Evolutionary conservation across 2,329 filamentous ascomycete genomes (phyloP), one percentile per base, ranked within the genome.

Genomic region (Pochonia chlamydosporia): DNA sequence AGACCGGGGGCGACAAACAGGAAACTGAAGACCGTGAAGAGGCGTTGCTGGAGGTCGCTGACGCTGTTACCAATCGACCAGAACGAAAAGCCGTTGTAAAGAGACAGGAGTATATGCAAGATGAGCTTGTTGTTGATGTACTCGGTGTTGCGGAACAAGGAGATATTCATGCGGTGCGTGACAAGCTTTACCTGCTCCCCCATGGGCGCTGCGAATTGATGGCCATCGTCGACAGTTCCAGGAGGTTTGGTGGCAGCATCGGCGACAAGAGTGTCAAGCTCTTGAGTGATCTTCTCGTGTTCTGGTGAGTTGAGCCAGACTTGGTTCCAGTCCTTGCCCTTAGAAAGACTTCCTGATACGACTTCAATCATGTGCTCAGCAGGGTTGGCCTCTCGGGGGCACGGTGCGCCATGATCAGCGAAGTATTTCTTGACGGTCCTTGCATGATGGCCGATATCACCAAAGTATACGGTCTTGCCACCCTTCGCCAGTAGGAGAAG

Each of bases 321-420:
- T 30, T 86, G 71, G 58, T 82, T 84, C 84, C 82, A 88, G 59
- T 87, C 76, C 37, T 53, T 71, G 56, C 56, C 65, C 44, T 66
- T 69, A 0, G 71, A 73, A 1, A 75, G 57, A 30, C 64, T 60
- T 1, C 77, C 77, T 1, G 77, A 76, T 14, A 76, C 72, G 16
- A 76, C 72, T 42, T 78, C 73, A 44, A 90, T 78, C 81, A 90
- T 89, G 70, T 83, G 86, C 61, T 90, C 86, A 1, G 86, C 86
- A 1, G 84, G 84, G 56, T 90, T 90, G n/a, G 78, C 79, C 0
- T 80, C 76, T 1, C 68, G 53, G 1, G 77, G 75, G 52, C 84
- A 86, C 1, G 76, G 72, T 0, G 79, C 81, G 5, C 84, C 86
- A 49, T 87, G 76, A 20, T 71, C 68, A 39, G 78, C 78, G 58